Percentiles rank a stretch among this genome's conserved stretches.
Conservation (phyloP, 345 rosid species). For the Corymbia maculata region DNA sequence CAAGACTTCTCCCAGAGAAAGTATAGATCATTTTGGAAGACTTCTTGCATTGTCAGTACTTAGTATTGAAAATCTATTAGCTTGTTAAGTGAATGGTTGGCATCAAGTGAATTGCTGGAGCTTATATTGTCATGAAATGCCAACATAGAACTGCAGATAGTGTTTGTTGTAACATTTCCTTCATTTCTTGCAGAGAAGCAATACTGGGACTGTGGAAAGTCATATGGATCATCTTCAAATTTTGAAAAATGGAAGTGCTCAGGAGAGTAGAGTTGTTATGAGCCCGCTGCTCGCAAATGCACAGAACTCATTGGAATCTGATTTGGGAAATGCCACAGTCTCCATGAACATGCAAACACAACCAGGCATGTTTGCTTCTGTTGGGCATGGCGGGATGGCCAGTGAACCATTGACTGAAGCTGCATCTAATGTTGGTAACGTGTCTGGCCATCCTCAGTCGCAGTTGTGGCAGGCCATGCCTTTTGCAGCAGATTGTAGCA, state of each 20-base stretch:
- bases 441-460: constrained; percentile 28
- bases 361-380: constrained; percentile 13
- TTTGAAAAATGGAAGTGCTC: constrained; percentile 30
- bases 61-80: background rate
- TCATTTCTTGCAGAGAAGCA: constrained; percentile 36
- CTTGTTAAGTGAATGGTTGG: background rate
- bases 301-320: constrained; percentile 28
- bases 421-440: constrained; percentile 29
- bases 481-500: constrained; percentile 11
- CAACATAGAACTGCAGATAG: background rate
- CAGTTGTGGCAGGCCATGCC: constrained; percentile 34
- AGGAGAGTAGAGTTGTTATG: constrained; percentile 20
- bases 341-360: constrained; percentile 23
- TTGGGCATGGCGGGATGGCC: constrained; percentile 22
- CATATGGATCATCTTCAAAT: constrained; percentile 31
- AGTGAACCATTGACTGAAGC: constrained; percentile 27
- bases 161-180: background rate
- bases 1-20: background rate
- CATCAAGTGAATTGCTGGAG: background rate
- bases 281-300: constrained; percentile 25
- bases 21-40: background rate
- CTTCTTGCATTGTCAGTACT: background rate
- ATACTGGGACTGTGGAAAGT: constrained; percentile 24
- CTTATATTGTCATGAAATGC: background rate
- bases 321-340: constrained; percentile 22